Evolutionary conservation across 306 rosid species (phyloP).

Genomic region (Neltuma alba): DNA sequence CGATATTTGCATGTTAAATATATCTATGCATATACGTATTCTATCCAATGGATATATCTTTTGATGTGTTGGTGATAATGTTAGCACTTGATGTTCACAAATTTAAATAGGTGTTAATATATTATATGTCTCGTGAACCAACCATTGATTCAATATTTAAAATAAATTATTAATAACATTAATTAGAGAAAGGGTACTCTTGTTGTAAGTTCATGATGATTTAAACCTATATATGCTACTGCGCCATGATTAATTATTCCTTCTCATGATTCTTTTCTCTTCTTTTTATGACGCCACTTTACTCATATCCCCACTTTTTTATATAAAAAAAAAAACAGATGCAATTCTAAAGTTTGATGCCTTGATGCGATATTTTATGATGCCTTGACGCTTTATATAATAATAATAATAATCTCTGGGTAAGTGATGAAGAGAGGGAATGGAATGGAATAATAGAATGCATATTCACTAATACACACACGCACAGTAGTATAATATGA

Average conservation of each 20-base stretch:
- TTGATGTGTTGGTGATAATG: too few relatives aligned
- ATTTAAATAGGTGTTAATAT: too few relatives aligned
- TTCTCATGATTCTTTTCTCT: slow-evolving; percentile 45
- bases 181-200: not conserved
- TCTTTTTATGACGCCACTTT: slow-evolving; percentile 33
- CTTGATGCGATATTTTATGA: slow-evolving; percentile 11
- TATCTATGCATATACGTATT: too few relatives aligned
- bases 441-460: too few relatives aligned
- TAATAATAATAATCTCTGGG: too few relatives aligned
- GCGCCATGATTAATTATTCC: slow-evolving; percentile 21
- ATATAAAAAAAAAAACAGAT: not conserved
- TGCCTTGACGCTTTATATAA: too few relatives aligned
- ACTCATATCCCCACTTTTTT: slow-evolving; percentile 28
- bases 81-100: not conserved
- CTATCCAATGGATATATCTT: too few relatives aligned
- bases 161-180: not conserved
- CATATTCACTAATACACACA: too few relatives aligned
- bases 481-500: too few relatives aligned
- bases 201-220: slow-evolving; percentile 20
- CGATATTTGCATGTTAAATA: too few relatives aligned
- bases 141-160: not conserved
- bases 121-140: not conserved
- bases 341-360: slow-evolving; percentile 34
- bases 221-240: slow-evolving; percentile 29
- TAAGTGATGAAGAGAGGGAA: too few relatives aligned